These are phyloP conservation scores for Eimeria maxima DNA, from an alignment of 169 alveolate genomes.

Conservation along the genomic window DNA sequence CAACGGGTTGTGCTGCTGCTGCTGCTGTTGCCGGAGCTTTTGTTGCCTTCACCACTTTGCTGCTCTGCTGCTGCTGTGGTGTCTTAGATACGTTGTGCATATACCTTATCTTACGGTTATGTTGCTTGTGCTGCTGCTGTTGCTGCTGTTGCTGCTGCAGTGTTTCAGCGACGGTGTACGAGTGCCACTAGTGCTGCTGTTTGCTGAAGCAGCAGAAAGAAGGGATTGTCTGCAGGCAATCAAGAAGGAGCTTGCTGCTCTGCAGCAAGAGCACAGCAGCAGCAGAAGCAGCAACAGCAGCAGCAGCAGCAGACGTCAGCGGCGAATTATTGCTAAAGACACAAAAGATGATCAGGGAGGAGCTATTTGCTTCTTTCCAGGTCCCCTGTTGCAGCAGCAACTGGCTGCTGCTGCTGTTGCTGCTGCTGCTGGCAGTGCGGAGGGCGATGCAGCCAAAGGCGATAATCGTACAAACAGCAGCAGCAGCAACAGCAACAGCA, in stretches of 20 bases:
- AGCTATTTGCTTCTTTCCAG: slow-evolving; percentile 21
- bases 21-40: background rate
- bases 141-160: background rate
- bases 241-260: background rate
- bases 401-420: slow-evolving; percentile 1
- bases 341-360: background rate
- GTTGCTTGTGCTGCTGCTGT: background rate
- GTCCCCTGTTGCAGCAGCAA: slow-evolving; percentile 3
- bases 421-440: slow-evolving; percentile 13
- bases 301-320: background rate
- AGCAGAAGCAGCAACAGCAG: slow-evolving; percentile 44
- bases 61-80: slow-evolving; percentile 4
- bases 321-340: background rate
- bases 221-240: background rate
- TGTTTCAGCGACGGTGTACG: background rate
- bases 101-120: background rate
- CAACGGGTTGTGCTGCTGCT: background rate
- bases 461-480: background rate
- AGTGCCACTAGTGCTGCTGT: slow-evolving; percentile 5
- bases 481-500: background rate
- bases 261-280: background rate
- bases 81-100: background rate
- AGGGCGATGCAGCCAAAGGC: background rate
- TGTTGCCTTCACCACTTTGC: background rate
- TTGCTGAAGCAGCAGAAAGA: background rate